Base-by-base conservation (phyloP, 1,284 basidiomycete species). In the Rhodotorula mucilaginosa region DNA sequence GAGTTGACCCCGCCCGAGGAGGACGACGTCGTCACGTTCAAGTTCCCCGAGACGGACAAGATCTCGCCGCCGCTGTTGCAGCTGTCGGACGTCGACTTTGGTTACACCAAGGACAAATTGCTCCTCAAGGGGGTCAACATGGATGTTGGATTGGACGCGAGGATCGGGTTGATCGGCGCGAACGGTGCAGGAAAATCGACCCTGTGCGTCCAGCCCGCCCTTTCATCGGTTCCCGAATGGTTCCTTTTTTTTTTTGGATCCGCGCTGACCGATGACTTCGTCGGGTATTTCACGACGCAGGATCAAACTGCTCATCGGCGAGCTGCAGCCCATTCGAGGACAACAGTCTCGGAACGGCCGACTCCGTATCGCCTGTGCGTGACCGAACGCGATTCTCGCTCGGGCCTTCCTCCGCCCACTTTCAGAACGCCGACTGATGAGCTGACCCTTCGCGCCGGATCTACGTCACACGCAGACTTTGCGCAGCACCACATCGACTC, bases 401-500 rank as follows among this genome's bases (percentile, higher is more conserved):
- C 2, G 18, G 26, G 48, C n/a, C 6, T 46, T 51, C 8, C 4
- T 52, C 13, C 23, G 16, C 16, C 15, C 16, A n/a, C n/a, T n/a
- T n/a, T n/a, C n/a, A n/a, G n/a, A n/a, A n/a, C n/a, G n/a, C n/a
- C n/a, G n/a, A n/a, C n/a, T n/a, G n/a, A n/a, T n/a, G n/a, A n/a
- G n/a, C n/a, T n/a, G n/a, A n/a, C n/a, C n/a, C n/a, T n/a, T n/a
- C n/a, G n/a, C n/a, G n/a, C n/a, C n/a, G n/a, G n/a, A n/a, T n/a
- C n/a, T n/a, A n/a, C n/a, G n/a, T n/a, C n/a, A n/a, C n/a, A n/a
- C n/a, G n/a, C n/a, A 47, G 96, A 97, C 84, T 97, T 97, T 81
- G 92, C 94, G 21, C 97, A 99, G 80, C 97, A 99, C 82, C 97
- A 99, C 80, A 90, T 99, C 65, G 97, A 99, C 81, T 90, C 91